Evolutionary conservation across 371 early-diverging fungal species (phyloP).

Genomic region (Smittium mucronatum): DNA sequence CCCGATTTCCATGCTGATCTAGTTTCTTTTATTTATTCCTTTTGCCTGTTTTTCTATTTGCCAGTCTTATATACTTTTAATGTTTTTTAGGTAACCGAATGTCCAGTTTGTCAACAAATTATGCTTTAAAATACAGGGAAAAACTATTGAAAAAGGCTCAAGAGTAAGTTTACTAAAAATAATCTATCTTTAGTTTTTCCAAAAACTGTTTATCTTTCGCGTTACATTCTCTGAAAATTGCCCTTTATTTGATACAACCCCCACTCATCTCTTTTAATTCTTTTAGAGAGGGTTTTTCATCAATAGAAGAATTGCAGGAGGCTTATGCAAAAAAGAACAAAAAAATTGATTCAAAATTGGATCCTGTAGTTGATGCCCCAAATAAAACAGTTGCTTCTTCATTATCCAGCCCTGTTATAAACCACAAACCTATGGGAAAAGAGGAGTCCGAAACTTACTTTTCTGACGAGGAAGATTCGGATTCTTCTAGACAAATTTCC

Average conservation of each 20-base stretch:
- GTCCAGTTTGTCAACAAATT: conserved; percentile 36
- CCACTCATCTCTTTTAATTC: not conserved
- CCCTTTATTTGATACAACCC: not conserved
- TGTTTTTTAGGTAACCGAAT: conserved; percentile 17
- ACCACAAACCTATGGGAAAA: not conserved
- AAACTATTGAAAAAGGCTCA: conserved; percentile 50
- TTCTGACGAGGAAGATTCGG: conserved; percentile 1
- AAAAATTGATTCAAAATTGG: not conserved
- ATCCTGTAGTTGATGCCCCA: not conserved
- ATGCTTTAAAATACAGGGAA: conserved; percentile 56
- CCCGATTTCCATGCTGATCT: not conserved
- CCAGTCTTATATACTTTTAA: not conserved
- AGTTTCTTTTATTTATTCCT: not conserved
- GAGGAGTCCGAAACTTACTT: not conserved
- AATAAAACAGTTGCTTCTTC: not conserved
- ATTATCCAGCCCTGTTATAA: not conserved
- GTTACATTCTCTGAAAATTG: too few species aligned
- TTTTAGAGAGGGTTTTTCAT: conserved; percentile 29
- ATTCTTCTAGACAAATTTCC: not conserved
- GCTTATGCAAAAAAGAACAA: not conserved
- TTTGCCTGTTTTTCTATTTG: not conserved
- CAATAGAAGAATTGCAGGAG: conserved; percentile 23
- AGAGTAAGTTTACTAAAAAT: conserved; percentile 34
- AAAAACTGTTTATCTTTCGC: not conserved
- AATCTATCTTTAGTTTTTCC: conserved; percentile 13